Conservation (phyloP, 768 basidiomycete species). For the Lactifluus pinguis region DNA sequence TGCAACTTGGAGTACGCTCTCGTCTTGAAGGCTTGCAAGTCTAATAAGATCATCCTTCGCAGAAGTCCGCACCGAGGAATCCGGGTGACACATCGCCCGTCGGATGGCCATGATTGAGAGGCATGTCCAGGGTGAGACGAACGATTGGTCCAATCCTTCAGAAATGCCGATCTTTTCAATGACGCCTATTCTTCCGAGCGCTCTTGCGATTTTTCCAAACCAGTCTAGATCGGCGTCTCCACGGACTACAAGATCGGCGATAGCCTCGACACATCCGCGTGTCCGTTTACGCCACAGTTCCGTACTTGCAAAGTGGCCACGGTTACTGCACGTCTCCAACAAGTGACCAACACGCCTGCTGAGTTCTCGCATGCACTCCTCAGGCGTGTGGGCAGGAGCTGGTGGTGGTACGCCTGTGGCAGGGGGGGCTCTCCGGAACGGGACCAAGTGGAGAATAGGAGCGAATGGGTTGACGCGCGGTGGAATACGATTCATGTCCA, state of each 20-base stretch:
- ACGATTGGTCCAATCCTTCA: neutral
- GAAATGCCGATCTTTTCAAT: neutral
- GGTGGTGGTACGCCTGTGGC: neutral
- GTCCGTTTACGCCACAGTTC: conserved; percentile 2
- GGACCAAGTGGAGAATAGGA: neutral
- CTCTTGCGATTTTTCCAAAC: conserved; percentile 4
- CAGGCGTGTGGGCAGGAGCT: neutral
- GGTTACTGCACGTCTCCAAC: conserved; percentile 4
- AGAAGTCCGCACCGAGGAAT: neutral
- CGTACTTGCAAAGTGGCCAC: neutral
- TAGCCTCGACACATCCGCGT: neutral
- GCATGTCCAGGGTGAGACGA: neutral
- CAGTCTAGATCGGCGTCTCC: neutral
- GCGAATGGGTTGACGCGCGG: neutral
- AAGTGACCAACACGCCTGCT: neutral
- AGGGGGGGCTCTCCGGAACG: neutral
- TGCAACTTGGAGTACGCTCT: neutral
- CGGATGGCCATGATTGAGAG: neutral
- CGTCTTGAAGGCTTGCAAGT: neutral
- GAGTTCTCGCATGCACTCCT: neutral
- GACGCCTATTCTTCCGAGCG: neutral
- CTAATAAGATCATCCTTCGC: neutral
- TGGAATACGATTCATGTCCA: no score
- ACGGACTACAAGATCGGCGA: neutral
- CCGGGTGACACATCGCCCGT: neutral